phyloP scores from a whole-genome alignment of 768 basidiomycete genomes.

The Tylopilus cervinicoccineus region DNA sequence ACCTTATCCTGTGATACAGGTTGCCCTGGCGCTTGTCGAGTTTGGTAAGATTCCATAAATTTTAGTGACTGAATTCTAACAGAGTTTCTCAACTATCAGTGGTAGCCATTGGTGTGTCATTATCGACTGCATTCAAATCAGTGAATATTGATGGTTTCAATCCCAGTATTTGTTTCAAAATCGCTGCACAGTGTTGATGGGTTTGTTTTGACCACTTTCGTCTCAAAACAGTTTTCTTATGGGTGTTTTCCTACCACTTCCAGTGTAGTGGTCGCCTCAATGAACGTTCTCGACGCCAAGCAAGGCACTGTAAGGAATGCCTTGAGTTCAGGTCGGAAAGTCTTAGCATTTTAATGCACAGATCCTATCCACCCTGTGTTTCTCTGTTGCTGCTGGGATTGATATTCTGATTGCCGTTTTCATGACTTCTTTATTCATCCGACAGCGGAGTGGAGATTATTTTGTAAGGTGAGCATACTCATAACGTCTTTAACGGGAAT shows the following conservation, averaged over 20 bases:
- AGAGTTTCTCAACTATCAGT: neutral
- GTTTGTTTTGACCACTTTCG: neutral
- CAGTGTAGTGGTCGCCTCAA: neutral
- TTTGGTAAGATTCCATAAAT: constrained; percentile 1
- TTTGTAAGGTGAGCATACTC: too few relatives aligned
- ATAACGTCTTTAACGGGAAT: too few relatives aligned
- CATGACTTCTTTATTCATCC: constrained; percentile 4
- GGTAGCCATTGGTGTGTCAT: neutral
- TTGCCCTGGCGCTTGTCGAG: neutral
- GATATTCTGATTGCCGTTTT: constrained; percentile 5
- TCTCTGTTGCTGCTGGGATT: neutral
- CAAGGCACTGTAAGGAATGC: neutral
- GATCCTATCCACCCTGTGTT: neutral
- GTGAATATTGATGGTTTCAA: neutral
- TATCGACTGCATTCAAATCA: neutral
- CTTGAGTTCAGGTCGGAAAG: neutral
- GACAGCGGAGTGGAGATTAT: neutral
- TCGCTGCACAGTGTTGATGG: neutral
- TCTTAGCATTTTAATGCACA: neutral
- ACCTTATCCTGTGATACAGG: neutral
- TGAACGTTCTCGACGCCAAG: fast-evolving
- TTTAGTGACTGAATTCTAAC: neutral
- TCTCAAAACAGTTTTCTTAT: neutral
- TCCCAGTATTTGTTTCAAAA: neutral
- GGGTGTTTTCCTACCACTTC: neutral